Base-by-base conservation (phyloP, 306 rosid species). In the Betula pendula region DNA sequence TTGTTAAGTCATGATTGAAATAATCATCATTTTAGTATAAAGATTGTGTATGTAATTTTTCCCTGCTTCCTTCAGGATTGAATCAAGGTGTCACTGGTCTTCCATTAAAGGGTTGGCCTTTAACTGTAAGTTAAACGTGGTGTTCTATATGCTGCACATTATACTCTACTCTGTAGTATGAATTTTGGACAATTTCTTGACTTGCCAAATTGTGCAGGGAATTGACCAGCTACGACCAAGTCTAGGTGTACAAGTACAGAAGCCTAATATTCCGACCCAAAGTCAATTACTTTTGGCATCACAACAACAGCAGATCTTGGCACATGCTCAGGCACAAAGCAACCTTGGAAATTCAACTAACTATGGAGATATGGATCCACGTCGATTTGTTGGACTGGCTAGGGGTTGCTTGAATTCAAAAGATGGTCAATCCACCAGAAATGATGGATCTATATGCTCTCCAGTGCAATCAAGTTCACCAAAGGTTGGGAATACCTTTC, bases 91-190 rank as follows among this genome's bases (percentile, higher is more conserved):
- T 90, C 51, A 75, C 89, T 49, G 79, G 89, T 83, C 90, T 90
- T 79, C 93, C 94, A 16, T 24, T 91, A 68, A 94, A 90, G 89
- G 98, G 98, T 29, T 94, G 96, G 96, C 98, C 98, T 47, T 85
- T 94, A 79, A 84, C 94, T 73, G 98, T 94, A 89, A 90, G 98
- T 90, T 84, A 70, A 74, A 76, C 71, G 47, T 58, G 69, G 43
- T 81, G 66, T 53, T 81, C 65, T 8, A 49, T 12, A 29, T 56
- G 17, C 24, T 51, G 40, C 62, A 55, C 55, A 48, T 71, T 69
- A 19, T 69, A 40, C 38, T 69, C 40, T 58, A 70, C 49, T 59
- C 0, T 20, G 25, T 20, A 17, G 70, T 25, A 42, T 60, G 52
- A 63, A 66, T n/a, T 44, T 24, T 72, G 56, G 82, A 72, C 25